These are phyloP conservation scores for Chenopodium formosanum DNA, from an alignment of 148 eudicot genomes.

Conservation along the genomic window DNA sequence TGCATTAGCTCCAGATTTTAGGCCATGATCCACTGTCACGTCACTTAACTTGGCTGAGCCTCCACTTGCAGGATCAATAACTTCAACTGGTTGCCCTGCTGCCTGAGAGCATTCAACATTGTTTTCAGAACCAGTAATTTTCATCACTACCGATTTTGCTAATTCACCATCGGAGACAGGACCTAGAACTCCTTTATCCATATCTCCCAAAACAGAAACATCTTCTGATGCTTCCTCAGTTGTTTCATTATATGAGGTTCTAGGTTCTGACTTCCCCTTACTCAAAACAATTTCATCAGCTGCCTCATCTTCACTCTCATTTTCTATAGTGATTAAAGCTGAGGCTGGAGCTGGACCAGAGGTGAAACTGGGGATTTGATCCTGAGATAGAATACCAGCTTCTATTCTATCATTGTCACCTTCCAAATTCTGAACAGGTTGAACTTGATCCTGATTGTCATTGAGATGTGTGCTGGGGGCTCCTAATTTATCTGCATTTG, in stretches of 20 bases:
- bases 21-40: constrained; percentile 22
- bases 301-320: constrained; percentile 27
- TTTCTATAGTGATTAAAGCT: constrained; percentile 22
- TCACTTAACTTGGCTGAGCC: constrained; percentile 13
- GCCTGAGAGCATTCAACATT: constrained; percentile 21
- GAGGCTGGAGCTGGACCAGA: constrained; percentile 16
- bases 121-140: constrained; percentile 25
- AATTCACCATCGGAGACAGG: constrained; percentile 12
- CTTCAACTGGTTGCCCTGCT: constrained; percentile 14
- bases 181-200: constrained; percentile 21
- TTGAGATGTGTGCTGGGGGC: constrained; percentile 17
- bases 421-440: constrained; percentile 16
- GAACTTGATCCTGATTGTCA: constrained; percentile 11
- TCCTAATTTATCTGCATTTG: constrained; percentile 32
- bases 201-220: constrained; percentile 13
- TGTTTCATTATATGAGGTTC: constrained; percentile 20
- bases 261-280: constrained; percentile 12
- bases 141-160: constrained; percentile 14
- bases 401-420: constrained; percentile 23
- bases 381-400: constrained; percentile 17
- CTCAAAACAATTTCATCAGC: constrained; percentile 15
- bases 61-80: constrained; percentile 19
- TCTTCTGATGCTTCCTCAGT: constrained; percentile 24
- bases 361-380: constrained; percentile 18
- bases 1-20: constrained; percentile 19